Evolutionary conservation across 2,329 filamentous ascomycete species (phyloP).

Genomic region (Leptographium wingfieldii): DNA sequence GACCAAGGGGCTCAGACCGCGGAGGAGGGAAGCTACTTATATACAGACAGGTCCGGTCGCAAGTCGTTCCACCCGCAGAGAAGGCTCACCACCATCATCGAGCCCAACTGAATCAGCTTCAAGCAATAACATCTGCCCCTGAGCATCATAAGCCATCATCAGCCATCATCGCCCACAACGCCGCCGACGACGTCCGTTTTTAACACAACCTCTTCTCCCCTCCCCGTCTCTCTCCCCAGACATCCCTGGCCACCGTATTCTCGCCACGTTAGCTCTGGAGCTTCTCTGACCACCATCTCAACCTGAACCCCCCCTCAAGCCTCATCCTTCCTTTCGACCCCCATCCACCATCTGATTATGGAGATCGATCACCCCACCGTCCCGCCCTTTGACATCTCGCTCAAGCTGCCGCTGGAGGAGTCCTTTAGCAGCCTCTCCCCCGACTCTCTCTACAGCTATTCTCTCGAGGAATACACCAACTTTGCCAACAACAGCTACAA

Average conservation of each 20-base stretch:
- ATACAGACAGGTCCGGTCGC: not conserved
- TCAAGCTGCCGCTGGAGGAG: slow-evolving; percentile 4
- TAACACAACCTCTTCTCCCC: not conserved
- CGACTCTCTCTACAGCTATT: slow-evolving; percentile 14
- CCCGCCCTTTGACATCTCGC: not conserved
- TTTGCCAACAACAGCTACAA: slow-evolving; percentile 8
- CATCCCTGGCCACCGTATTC: not conserved
- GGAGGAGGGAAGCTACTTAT: not conserved
- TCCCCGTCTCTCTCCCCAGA: not conserved
- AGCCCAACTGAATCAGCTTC: not conserved
- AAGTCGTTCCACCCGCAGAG: not conserved
- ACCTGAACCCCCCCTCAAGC: not conserved
- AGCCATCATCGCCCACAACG: too few species aligned
- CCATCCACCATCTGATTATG: not conserved
- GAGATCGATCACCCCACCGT: slow-evolving; percentile 1
- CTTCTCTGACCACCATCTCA: not conserved
- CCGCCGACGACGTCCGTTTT: not conserved
- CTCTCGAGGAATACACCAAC: slow-evolving; percentile 18
- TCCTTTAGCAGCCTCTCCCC: slow-evolving; percentile 16
- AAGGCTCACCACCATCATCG: not conserved
- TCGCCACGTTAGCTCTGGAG: not conserved
- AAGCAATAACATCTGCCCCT: not conserved
- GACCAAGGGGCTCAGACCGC: not conserved
- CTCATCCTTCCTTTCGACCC: not conserved
- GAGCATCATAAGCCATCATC: not conserved